phyloP scores from a whole-genome alignment of 2,329 filamentous ascomycete species.

The Thyridium curvatum region DNA sequence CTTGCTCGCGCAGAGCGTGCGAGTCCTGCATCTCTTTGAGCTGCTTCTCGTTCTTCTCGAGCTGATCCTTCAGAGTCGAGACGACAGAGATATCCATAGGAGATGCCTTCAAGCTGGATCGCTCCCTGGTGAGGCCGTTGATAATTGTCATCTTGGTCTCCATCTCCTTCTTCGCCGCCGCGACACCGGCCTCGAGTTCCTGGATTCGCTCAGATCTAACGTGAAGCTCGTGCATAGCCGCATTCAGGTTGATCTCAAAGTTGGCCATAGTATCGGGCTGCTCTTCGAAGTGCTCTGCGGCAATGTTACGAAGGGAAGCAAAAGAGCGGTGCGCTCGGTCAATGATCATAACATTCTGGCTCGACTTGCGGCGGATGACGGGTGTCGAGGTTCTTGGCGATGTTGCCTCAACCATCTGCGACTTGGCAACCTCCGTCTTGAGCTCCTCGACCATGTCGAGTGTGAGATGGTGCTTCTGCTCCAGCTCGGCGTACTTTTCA shows the following conservation, averaged over 20 bases:
- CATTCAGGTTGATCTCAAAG: conserved; percentile 86
- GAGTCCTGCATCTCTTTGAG: conserved; percentile 67
- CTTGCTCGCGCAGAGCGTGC: conserved; percentile 67
- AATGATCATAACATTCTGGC: conserved; percentile 78
- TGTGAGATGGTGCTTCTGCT: conserved; percentile 73
- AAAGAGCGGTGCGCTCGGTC: conserved; percentile 91
- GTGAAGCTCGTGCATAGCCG: conserved; percentile 89
- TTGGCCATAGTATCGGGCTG: conserved; percentile 82
- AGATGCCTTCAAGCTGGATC: conserved; percentile 77
- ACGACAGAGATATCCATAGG: conserved; percentile 91
- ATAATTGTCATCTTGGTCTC: conserved; percentile 96
- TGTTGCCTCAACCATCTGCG: conserved; percentile 53
- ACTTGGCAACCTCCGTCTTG: conserved; percentile 77
- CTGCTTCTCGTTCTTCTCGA: conserved; percentile 79
- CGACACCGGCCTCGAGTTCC: conserved; percentile 78
- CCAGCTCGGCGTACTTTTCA: conserved; percentile 75
- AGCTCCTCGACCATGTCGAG: conserved; percentile 85
- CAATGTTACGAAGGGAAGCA: conserved; percentile 82
- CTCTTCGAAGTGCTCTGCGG: conserved; percentile 75
- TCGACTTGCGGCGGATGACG: conserved; percentile 90
- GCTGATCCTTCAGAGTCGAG: conserved; percentile 77
- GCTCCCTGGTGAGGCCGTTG: conserved; percentile 84
- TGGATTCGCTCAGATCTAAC: conserved; percentile 82
- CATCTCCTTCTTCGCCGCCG: conserved; percentile 87
- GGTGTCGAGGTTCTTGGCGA: conserved; percentile 61